Evolutionary conservation across 2,329 filamentous ascomycete species (phyloP).

Genomic region (Sclerotiophoma versabilis): DNA sequence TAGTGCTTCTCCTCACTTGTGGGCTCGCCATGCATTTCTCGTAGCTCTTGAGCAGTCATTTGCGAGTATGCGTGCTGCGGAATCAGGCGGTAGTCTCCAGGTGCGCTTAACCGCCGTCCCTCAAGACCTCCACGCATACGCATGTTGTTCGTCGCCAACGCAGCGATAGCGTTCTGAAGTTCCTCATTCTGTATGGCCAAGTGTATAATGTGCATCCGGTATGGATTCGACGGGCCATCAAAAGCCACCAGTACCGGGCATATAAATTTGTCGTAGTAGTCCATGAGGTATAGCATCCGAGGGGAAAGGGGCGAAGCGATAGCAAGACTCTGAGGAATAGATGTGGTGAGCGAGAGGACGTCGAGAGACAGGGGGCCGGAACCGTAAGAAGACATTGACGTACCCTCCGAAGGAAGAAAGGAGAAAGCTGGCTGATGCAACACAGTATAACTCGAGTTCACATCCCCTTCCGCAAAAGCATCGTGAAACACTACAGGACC

Average conservation of each 20-base stretch:
- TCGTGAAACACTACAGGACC: constrained; percentile 47
- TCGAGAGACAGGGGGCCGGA: constrained; percentile 48
- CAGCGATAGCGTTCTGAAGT: constrained; percentile 91
- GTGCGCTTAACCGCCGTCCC: constrained; percentile 42
- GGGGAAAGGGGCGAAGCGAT: constrained; percentile 68
- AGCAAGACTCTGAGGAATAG: constrained; percentile 55
- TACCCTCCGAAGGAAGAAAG: constrained; percentile 52
- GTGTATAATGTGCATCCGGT: constrained; percentile 80
- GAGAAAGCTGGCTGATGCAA: constrained; percentile 48
- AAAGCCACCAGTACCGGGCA: constrained; percentile 91
- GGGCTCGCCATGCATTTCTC: constrained; percentile 61
- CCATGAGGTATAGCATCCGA: constrained; percentile 86
- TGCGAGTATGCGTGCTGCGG: constrained; percentile 49
- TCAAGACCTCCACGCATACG: constrained; percentile 79
- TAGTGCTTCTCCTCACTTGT: constrained; percentile 81
- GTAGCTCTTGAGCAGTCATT: constrained; percentile 46
- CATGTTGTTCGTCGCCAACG: constrained; percentile 85
- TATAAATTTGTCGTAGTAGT: constrained; percentile 93
- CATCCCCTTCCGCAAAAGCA: constrained; percentile 49
- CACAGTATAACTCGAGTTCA: constrained; percentile 48
- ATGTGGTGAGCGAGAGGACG: constrained; percentile 50
- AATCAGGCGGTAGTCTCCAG: constrained; percentile 41
- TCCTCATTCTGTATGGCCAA: constrained; percentile 80
- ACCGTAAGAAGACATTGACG: constrained; percentile 51
- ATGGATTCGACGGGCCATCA: constrained; percentile 83